Percentiles rank a stretch among this genome's conserved stretches.
phyloP scores from a whole-genome alignment of 768 basidiomycete species.

The Jaapia argillacea region DNA sequence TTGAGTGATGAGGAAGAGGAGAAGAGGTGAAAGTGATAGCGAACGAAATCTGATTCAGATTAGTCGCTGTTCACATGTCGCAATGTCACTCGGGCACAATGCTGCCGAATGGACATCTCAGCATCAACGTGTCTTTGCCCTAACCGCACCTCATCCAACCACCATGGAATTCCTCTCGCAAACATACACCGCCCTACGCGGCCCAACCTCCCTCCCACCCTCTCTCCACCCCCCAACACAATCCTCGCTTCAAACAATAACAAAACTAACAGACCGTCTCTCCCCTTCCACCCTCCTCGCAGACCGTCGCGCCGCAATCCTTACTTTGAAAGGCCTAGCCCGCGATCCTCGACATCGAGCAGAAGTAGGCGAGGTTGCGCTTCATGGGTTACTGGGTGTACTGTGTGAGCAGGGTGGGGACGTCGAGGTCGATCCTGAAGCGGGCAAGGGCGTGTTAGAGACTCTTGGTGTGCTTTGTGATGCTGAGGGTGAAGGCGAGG shows the following conservation, averaged over 20 bases:
- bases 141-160: no score
- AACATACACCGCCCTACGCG: constrained; percentile 78
- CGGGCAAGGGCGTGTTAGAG: constrained; percentile 87
- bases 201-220: constrained; percentile 71
- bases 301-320: constrained; percentile 88
- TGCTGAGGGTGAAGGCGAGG: no score
- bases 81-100: no score
- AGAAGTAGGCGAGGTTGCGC: constrained; percentile 74
- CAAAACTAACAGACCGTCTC: constrained; percentile 79
- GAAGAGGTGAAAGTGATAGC: background rate
- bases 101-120: no score
- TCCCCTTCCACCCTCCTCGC: constrained; percentile 85
- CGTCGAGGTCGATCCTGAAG: constrained; percentile 84
- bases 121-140: no score
- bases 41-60: background rate
- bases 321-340: constrained; percentile 85
- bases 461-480: constrained; percentile 83
- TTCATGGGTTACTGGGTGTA: constrained; percentile 71
- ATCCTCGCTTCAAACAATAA: constrained; percentile 77
- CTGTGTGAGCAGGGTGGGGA: constrained; percentile 84
- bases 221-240: no score
- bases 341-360: constrained; percentile 89
- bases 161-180: constrained; percentile 78
- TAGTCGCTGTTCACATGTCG: background rate
- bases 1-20: background rate